Conservation (phyloP, 106 monocot species). For the Dendrobium catenatum region DNA sequence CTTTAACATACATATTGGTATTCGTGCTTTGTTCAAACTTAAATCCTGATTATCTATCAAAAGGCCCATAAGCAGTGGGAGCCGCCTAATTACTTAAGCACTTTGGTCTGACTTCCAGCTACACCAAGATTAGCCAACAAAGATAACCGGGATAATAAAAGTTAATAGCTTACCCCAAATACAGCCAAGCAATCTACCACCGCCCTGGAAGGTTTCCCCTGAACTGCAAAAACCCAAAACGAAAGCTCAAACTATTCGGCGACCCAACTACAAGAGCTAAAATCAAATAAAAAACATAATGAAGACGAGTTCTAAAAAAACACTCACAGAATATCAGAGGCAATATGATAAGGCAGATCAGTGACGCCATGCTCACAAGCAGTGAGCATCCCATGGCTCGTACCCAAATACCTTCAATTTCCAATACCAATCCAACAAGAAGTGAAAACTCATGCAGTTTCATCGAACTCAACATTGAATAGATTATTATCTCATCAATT, state of each 20-base stretch:
- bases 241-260: neutral
- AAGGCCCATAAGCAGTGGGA: no score
- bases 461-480: neutral
- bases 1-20: no score
- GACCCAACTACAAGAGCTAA: constrained; percentile 1
- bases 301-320: neutral
- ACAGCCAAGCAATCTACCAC: constrained; percentile 58
- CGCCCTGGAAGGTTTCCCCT: constrained; percentile 61
- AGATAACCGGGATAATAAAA: neutral
- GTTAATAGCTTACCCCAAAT: constrained; percentile 49
- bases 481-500: neutral
- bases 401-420: constrained; percentile 59
- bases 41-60: no score
- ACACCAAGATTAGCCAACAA: neutral
- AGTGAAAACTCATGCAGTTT: constrained; percentile 3
- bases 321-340: constrained; percentile 47
- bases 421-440: constrained; percentile 1
- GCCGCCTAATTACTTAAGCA: no score
- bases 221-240: constrained; percentile 28
- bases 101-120: neutral
- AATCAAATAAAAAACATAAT: constrained; percentile 3
- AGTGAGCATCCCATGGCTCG: constrained; percentile 92
- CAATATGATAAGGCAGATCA: constrained; percentile 51
- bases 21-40: no score
- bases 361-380: constrained; percentile 80